Evolutionary conservation across 345 rosid genomes (phyloP).

Genomic region (Pseudoturritis turrita): DNA sequence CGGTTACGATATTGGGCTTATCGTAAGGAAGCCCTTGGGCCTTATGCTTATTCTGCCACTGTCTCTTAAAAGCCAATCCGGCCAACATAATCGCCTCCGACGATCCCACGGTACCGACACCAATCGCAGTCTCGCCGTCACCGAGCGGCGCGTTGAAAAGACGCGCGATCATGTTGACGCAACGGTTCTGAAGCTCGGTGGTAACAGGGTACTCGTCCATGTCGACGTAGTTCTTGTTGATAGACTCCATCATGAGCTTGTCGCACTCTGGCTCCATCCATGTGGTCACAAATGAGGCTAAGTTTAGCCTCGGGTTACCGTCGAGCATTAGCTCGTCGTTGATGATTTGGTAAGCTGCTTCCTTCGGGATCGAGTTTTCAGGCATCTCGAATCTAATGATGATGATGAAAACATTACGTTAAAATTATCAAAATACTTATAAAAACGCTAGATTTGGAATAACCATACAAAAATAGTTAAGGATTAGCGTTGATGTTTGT

Average conservation of each 20-base stretch:
- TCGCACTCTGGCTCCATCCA: slow-evolving; percentile 80
- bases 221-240: slow-evolving; percentile 61
- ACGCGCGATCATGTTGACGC: slow-evolving; percentile 40
- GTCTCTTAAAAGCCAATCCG: slow-evolving; percentile 55
- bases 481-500: too few relatives aligned
- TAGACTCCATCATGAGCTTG: slow-evolving; percentile 57
- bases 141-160: slow-evolving; percentile 45
- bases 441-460: too few relatives aligned
- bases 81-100: slow-evolving; percentile 67
- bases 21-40: slow-evolving; percentile 51
- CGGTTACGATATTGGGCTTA: slow-evolving; percentile 63
- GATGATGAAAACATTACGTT: neutral
- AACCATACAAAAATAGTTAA: too few relatives aligned
- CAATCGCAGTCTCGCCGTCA: slow-evolving; percentile 53
- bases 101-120: slow-evolving; percentile 61
- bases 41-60: slow-evolving; percentile 55
- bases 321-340: slow-evolving; percentile 64
- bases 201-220: slow-evolving; percentile 68
- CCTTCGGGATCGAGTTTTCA: slow-evolving; percentile 55
- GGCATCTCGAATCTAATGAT: slow-evolving; percentile 40
- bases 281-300: slow-evolving; percentile 60
- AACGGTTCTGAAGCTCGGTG: slow-evolving; percentile 56
- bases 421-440: neutral
- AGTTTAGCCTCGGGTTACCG: slow-evolving; percentile 57
- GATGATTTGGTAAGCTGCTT: slow-evolving; percentile 60